Evolutionary conservation across 2,329 filamentous ascomycete species (phyloP), one percentile per base, ranked within the genome.

Genomic region (Fusarium sp.): DNA sequence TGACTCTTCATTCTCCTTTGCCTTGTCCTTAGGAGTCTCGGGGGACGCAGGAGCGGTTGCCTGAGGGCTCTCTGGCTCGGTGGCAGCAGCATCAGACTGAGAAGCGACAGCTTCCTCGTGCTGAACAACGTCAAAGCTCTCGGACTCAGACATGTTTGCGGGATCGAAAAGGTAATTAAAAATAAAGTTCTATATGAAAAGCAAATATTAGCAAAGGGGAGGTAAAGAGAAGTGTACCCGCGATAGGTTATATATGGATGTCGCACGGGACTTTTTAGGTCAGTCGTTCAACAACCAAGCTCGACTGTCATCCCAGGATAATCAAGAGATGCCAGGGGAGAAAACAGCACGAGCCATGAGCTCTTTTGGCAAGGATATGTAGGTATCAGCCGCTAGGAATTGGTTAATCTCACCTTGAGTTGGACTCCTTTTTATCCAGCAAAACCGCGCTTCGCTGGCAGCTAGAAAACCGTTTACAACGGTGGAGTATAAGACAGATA

Each of bases 141-240:
- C 85, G 72, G 82, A 80, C 75, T 87, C 86, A 76, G 86, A 85
- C 86, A 87, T 87, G 72, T 81, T 75, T 34, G 56, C 52, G 59
- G 38, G 28, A 38, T 70, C 36, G 42, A 32, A 66, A 66, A 56
- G 44, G 38, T 73, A 73, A 75, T 77, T 57, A 65, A 36, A 59
- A 63, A 52, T 71, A 52, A 38, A 44, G 45, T 62, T 71, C 67
- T 74, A 41, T 48, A 58, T 52, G n/a, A 57, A 24, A 22, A 32
- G 42, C 22, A 36, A 20, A 38, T 8, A 44, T 74, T 32, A 74
- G 72, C 34, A 55, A 60, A 41, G 26, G 12, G 15, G 18, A 64
- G 30, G 34, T n/a, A 38, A 28, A 26, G 34, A 32, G 24, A 47
- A 18, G 9, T 41, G 62, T 57, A 65, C 36, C 20, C 34, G 51